A percentile compares a stretch with the other conserved stretches of the same genome.
phyloP scores from a whole-genome alignment of 225 moss, liverwort and hornwort species.

The Pseudisothecium myosuroides region DNA sequence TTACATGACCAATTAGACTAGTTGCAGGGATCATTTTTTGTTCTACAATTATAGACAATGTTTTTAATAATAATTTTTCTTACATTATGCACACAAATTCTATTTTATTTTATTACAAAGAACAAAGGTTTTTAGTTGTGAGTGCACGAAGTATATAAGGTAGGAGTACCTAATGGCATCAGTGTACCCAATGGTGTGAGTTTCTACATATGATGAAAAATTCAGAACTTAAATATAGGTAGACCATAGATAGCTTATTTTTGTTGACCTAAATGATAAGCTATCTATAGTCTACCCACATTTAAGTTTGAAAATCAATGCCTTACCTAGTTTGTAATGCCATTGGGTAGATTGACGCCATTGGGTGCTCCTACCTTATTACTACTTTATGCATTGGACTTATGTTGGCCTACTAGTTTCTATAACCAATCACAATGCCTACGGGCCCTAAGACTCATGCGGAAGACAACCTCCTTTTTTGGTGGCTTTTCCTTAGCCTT shows the following conservation, averaged over 20 bases:
- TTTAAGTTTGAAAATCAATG: too few relatives aligned
- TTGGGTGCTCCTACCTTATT: too few relatives aligned
- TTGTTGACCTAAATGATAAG: too few relatives aligned
- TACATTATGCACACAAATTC: too few relatives aligned
- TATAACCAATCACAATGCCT: background rate
- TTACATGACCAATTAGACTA: background rate
- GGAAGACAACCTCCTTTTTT: accelerated
- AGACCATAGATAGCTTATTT: too few relatives aligned
- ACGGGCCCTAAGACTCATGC: accelerated
- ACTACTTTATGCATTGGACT: background rate
- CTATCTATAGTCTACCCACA: too few relatives aligned
- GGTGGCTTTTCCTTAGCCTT: background rate
- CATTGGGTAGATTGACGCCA: too few relatives aligned
- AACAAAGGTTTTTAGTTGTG: accelerated
- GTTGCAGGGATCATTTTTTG: accelerated
- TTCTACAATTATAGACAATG: accelerated
- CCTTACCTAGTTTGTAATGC: too few relatives aligned
- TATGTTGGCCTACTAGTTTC: background rate
- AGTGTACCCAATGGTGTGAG: too few relatives aligned
- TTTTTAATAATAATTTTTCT: background rate
- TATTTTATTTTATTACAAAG: background rate
- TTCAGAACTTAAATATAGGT: too few relatives aligned
- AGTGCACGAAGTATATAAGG: background rate
- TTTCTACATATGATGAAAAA: too few relatives aligned
- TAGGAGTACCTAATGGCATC: too few relatives aligned